phyloP scores from a whole-genome alignment of 2,329 filamentous ascomycete species.

The Neoscytalidium dimidiatum region DNA sequence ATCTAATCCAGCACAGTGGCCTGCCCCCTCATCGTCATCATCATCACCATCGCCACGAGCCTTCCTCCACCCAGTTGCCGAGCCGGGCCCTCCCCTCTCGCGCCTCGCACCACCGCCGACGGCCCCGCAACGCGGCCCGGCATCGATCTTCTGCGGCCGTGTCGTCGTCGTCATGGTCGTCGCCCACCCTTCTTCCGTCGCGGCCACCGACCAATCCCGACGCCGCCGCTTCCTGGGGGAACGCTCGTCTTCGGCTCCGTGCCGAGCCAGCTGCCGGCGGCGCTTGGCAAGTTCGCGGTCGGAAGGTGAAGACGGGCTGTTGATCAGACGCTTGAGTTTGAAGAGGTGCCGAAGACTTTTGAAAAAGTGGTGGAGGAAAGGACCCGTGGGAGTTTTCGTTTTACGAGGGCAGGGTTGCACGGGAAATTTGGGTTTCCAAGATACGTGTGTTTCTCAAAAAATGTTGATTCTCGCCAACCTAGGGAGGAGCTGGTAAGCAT shows the following conservation, averaged over 20 bases:
- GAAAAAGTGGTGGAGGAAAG: slow-evolving; percentile 59
- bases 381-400: slow-evolving; percentile 62
- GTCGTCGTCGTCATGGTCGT: slow-evolving; percentile 49
- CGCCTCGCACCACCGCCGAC: slow-evolving; percentile 31
- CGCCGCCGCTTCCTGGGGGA: slow-evolving; percentile 30
- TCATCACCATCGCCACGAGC: slow-evolving; percentile 58
- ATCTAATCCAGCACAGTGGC: too few relatives aligned
- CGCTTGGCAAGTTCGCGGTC: not conserved
- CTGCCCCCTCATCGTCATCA: slow-evolving; percentile 56
- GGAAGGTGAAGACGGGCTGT: slow-evolving; percentile 58
- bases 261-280: not conserved
- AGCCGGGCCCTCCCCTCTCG: slow-evolving; percentile 48
- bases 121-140: slow-evolving; percentile 50
- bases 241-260: slow-evolving; percentile 44
- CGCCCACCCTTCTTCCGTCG: slow-evolving; percentile 28
- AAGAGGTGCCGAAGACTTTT: slow-evolving; percentile 59
- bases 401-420: too few relatives aligned
- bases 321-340: slow-evolving; percentile 58
- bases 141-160: slow-evolving; percentile 55
- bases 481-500: too few relatives aligned
- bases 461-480: too few relatives aligned
- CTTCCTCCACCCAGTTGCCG: slow-evolving; percentile 63
- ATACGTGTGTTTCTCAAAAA: too few relatives aligned
- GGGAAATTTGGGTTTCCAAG: too few relatives aligned
- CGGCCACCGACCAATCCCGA: slow-evolving; percentile 14